phyloP scores from a whole-genome alignment of 139 green algal genomes.

The Picochlorum sp. region DNA sequence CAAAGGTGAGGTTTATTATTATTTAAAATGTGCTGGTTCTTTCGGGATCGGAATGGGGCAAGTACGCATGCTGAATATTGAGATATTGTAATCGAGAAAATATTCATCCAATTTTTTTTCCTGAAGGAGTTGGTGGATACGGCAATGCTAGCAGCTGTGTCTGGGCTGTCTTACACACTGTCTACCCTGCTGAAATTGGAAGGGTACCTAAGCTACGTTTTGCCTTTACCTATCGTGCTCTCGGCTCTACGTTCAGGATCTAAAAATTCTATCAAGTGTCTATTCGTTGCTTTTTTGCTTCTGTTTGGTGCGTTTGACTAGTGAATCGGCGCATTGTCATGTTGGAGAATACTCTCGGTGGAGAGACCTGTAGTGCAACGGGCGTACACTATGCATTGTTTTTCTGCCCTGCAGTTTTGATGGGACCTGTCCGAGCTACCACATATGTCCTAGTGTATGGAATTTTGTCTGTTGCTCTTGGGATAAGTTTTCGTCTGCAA shows the following conservation, averaged over 20 bases:
- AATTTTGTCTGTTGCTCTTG: slow-evolving; percentile 46
- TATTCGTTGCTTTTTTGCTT: slow-evolving; percentile 57
- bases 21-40: too few relatives aligned
- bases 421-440: slow-evolving; percentile 58
- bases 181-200: slow-evolving; percentile 64
- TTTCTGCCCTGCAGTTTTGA: slow-evolving; percentile 32
- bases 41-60: too few relatives aligned
- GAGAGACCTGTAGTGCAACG: background rate
- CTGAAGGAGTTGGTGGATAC: slow-evolving; percentile 70
- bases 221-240: slow-evolving; percentile 72
- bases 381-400: background rate
- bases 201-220: slow-evolving; percentile 64
- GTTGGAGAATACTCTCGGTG: too few relatives aligned
- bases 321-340: too few relatives aligned
- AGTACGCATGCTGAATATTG: too few relatives aligned
- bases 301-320: slow-evolving; percentile 24
- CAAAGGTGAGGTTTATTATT: too few relatives aligned
- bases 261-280: slow-evolving; percentile 39
- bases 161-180: slow-evolving; percentile 61
- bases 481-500: slow-evolving; percentile 17
- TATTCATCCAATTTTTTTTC: too few relatives aligned
- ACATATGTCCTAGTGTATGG: slow-evolving; percentile 69
- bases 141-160: slow-evolving; percentile 79
- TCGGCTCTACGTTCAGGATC: slow-evolving; percentile 44
- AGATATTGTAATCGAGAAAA: too few relatives aligned